Conservation (phyloP, 2,329 filamentous ascomycete genomes). For the Metarhizium robertsii region DNA sequence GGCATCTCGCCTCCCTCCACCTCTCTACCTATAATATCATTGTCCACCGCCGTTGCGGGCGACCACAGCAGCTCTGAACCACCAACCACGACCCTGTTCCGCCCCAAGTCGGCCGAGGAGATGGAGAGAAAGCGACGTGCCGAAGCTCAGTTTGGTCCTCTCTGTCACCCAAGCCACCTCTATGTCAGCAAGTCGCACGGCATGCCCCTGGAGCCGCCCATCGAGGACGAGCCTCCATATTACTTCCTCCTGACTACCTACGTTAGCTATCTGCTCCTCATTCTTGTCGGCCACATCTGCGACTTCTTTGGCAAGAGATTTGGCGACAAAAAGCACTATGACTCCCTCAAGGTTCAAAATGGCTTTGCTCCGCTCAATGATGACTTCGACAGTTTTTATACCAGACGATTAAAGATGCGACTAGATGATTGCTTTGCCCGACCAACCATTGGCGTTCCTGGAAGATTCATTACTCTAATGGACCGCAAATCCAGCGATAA, state of each 20-base stretch:
- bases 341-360: slow-evolving; percentile 70
- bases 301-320: slow-evolving; percentile 98
- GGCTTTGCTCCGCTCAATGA: slow-evolving; percentile 94
- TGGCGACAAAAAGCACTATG: slow-evolving; percentile 71
- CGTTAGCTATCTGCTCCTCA: slow-evolving; percentile 93
- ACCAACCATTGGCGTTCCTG: slow-evolving; percentile 86
- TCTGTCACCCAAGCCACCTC: slow-evolving; percentile 70
- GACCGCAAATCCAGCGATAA: slow-evolving; percentile 87
- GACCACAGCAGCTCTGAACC: slow-evolving; percentile 63
- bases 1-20: slow-evolving; percentile 63
- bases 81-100: slow-evolving; percentile 70
- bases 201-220: slow-evolving; percentile 66
- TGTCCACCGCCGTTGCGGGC: slow-evolving; percentile 76
- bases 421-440: slow-evolving; percentile 96
- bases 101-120: slow-evolving; percentile 80
- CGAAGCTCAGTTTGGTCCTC: slow-evolving; percentile 85
- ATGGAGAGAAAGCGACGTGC: slow-evolving; percentile 63
- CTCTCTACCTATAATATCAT: slow-evolving; percentile 80
- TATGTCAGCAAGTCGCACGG: slow-evolving; percentile 86
- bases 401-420: slow-evolving; percentile 80
- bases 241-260: slow-evolving; percentile 97
- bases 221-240: slow-evolving; percentile 94
- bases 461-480: slow-evolving; percentile 84
- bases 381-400: slow-evolving; percentile 98
- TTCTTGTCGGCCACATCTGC: slow-evolving; percentile 87